Evolutionary conservation across 768 basidiomycete genomes (phyloP).

Genomic region (Clathrus columnatus): DNA sequence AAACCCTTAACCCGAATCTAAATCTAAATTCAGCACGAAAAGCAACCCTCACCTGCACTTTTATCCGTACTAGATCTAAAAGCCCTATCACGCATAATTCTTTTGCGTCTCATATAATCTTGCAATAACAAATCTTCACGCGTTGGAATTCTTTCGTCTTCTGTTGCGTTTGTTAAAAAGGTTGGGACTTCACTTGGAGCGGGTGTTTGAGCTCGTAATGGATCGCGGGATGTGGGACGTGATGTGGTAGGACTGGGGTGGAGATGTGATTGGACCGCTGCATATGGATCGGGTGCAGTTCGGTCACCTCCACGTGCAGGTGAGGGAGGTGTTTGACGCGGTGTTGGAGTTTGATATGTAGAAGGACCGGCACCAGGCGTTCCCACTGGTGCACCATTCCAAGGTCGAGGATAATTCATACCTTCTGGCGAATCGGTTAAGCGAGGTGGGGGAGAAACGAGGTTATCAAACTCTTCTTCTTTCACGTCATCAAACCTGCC

Average conservation of each 20-base stretch:
- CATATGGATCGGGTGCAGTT: no score
- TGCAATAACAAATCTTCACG: not conserved
- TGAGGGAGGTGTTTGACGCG: not conserved
- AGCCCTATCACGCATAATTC: not conserved
- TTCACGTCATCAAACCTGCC: not conserved
- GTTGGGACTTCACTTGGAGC: not conserved
- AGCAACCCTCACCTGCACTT: no score
- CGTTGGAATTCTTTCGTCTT: not conserved
- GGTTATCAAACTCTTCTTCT: not conserved
- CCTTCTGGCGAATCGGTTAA: no score
- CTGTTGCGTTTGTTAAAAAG: not conserved
- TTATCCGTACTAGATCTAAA: not conserved
- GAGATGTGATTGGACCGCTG: no score
- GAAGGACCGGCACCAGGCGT: not conserved
- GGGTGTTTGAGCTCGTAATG: not conserved
- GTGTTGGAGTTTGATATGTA: not conserved
- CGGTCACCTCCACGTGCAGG: no score
- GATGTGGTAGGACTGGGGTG: no score
- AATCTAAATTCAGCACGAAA: no score
- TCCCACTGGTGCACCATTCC: not conserved
- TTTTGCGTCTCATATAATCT: not conserved
- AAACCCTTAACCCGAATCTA: no score
- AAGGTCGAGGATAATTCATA: no score
- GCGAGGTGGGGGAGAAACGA: not conserved
- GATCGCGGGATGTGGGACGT: not conserved